Percentiles rank a stretch among this genome's conserved stretches.
These are phyloP conservation scores for Maudiozyma humilis DNA, from an alignment of 1,139 yeast species.

Conservation along the genomic window DNA sequence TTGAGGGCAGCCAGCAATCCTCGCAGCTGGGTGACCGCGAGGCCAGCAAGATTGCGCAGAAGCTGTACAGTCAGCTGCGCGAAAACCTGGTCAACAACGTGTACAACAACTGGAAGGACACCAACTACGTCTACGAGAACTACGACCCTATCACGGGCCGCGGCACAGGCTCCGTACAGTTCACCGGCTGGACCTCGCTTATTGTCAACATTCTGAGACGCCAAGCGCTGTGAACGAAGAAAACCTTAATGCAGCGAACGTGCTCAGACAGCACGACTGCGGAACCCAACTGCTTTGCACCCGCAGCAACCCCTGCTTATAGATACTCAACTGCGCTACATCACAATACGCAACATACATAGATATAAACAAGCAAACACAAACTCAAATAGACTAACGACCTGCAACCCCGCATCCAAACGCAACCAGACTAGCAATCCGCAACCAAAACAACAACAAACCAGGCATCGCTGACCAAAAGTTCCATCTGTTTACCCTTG, in stretches of 20 bases:
- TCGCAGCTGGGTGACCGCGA: slow-evolving; percentile 16
- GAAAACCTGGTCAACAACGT: slow-evolving; percentile 61
- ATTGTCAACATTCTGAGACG: slow-evolving; percentile 64
- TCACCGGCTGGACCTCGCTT: slow-evolving; percentile 90
- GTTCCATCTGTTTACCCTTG: background rate
- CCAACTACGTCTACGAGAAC: slow-evolving; percentile 89
- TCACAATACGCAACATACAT: too few species aligned
- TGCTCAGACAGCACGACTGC: too few species aligned
- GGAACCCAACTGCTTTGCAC: too few species aligned
- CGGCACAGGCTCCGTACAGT: slow-evolving; percentile 79
- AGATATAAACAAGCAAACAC: too few species aligned
- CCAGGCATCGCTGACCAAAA: background rate
- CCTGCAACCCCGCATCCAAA: background rate
- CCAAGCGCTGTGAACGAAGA: background rate
- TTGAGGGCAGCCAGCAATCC: background rate
- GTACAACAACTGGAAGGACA: slow-evolving; percentile 54
- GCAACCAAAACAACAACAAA: background rate
- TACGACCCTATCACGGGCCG: slow-evolving; percentile 70
- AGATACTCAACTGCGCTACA: background rate
- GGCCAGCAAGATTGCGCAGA: slow-evolving; percentile 30
- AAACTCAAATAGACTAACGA: too few species aligned
- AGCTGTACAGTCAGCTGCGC: slow-evolving; percentile 52
- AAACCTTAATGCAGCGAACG: too few species aligned
- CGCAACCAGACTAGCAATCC: background rate
- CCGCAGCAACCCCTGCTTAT: background rate